phyloP scores from a whole-genome alignment of 176 grass and related monocot genomes.

The Dendrocalamus sinicus region DNA sequence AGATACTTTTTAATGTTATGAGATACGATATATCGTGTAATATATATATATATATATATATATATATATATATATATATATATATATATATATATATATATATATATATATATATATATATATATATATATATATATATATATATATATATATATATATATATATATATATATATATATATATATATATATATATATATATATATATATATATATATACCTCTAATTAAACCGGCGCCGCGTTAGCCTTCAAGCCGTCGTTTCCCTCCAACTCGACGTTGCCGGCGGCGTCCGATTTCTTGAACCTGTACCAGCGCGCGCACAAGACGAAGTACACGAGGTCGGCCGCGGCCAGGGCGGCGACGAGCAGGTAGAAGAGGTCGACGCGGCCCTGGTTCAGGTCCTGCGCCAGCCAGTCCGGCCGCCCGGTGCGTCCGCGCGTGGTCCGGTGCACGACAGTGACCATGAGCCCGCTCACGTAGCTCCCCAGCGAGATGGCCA shows the following conservation, averaged over 20 bases:
- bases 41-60: too few species aligned
- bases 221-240: not conserved
- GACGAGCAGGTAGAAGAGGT: conserved; percentile 65
- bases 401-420: conserved; percentile 63
- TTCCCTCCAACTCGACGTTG: conserved; percentile 1
- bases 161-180: too few species aligned
- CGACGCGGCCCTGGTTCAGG: conserved; percentile 55
- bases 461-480: conserved; percentile 59
- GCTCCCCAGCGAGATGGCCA: conserved; percentile 40
- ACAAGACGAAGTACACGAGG: conserved; percentile 58
- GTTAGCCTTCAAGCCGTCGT: not conserved
- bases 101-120: too few species aligned
- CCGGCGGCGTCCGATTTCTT: conserved; percentile 27
- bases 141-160: too few species aligned
- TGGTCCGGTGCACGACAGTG: conserved; percentile 51
- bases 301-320: conserved; percentile 72
- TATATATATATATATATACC: too few species aligned
- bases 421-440: conserved; percentile 8
- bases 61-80: too few species aligned
- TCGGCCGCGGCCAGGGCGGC: conserved; percentile 47
- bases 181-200: too few species aligned
- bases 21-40: too few species aligned
- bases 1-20: too few species aligned
- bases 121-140: too few species aligned
- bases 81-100: too few species aligned